Conservation (phyloP, 768 basidiomycete species). For the Guyanaporus albipodus region DNA sequence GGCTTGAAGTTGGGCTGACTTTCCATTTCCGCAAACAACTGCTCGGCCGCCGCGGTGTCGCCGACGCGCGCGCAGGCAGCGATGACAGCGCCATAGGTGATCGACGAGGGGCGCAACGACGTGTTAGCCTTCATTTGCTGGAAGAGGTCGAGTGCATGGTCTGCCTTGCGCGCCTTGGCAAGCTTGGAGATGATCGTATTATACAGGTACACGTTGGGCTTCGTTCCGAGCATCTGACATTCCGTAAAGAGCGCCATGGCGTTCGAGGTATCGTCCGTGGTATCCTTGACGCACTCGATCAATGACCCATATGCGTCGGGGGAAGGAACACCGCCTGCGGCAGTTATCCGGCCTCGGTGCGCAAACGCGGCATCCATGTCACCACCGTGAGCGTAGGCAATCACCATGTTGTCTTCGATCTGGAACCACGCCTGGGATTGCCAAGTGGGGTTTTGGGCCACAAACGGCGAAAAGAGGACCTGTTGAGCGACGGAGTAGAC, state of each 20-base stretch:
- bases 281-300: constrained; percentile 84
- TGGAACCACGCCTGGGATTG: constrained; percentile 65
- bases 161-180: constrained; percentile 90
- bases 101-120: constrained; percentile 65
- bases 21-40: constrained; percentile 83
- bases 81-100: constrained; percentile 94
- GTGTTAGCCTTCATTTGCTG: constrained; percentile 68
- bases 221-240: constrained; percentile 60
- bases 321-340: constrained; percentile 71
- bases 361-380: constrained; percentile 75
- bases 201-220: constrained; percentile 84
- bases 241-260: constrained; percentile 84
- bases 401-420: constrained; percentile 88
- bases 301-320: constrained; percentile 92
- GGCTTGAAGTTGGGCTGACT: constrained; percentile 71
- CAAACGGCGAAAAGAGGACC: constrained; percentile 43
- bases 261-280: constrained; percentile 91
- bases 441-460: constrained; percentile 38
- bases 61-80: constrained; percentile 93
- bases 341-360: constrained; percentile 74
- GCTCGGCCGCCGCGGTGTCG: constrained; percentile 76
- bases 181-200: constrained; percentile 98
- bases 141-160: constrained; percentile 84
- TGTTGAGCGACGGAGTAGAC: constrained; percentile 68
- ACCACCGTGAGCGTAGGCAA: constrained; percentile 78